Percentiles rank a stretch among this genome's conserved stretches.
Evolutionary conservation across 257 asterid genomes (phyloP).

Genomic region (Datura wrightii): DNA sequence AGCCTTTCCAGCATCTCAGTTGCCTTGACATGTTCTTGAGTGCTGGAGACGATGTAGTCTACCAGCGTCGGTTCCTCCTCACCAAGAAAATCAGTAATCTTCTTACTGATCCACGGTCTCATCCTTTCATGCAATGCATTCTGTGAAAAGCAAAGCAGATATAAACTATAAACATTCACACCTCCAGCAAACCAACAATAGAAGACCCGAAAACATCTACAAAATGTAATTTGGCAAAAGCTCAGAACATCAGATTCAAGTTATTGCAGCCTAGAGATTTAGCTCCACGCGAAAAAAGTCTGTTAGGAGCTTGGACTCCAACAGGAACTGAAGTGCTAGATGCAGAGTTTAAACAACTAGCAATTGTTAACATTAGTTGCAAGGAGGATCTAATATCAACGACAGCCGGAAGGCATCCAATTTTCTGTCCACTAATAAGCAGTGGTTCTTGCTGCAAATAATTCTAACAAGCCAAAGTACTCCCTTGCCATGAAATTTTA

Average conservation of each 20-base stretch:
- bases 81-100: constrained; percentile 88
- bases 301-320: not conserved
- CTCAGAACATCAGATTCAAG: constrained; percentile 20
- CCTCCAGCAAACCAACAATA: constrained; percentile 25
- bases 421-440: not conserved
- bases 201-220: constrained; percentile 12
- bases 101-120: constrained; percentile 97
- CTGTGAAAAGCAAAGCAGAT: constrained; percentile 49
- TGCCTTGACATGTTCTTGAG: constrained; percentile 90
- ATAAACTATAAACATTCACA: not conserved
- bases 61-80: constrained; percentile 95
- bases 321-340: not conserved
- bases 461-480: constrained; percentile 12
- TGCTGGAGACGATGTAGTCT: constrained; percentile 87
- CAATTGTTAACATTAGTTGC: not conserved
- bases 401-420: not conserved
- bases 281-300: not conserved
- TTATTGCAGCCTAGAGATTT: not conserved
- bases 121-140: constrained; percentile 76
- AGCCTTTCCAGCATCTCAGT: constrained; percentile 93
- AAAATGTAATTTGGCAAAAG: not conserved
- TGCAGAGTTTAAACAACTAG: not conserved
- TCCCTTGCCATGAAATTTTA: not conserved
- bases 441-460: constrained; percentile 5
- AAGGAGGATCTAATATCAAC: constrained; percentile 7